These are phyloP conservation scores for Neoscytalidium dimidiatum DNA, from an alignment of 2,329 filamentous ascomycete genomes.

Conservation along the genomic window DNA sequence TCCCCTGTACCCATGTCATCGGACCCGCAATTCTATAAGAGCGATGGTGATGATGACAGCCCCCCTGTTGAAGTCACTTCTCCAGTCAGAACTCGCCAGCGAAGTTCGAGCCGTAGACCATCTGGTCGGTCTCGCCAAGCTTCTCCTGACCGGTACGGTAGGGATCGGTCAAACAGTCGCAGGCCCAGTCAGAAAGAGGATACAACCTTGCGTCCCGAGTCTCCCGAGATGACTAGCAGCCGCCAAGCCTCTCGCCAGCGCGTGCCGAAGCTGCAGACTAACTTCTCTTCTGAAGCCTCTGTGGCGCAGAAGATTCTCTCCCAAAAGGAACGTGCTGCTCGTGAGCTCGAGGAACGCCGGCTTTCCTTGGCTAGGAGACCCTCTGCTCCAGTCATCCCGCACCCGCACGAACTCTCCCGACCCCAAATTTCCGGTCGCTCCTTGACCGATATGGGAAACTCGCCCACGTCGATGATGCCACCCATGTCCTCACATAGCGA, in stretches of 20 bases:
- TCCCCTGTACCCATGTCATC: slow-evolving; percentile 77
- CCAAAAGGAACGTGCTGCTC: slow-evolving; percentile 57
- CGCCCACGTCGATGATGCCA: slow-evolving; percentile 40
- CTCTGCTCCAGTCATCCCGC: slow-evolving; percentile 76
- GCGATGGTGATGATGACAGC: slow-evolving; percentile 54
- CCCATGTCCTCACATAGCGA: slow-evolving; percentile 38
- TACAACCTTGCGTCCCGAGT: slow-evolving; percentile 32
- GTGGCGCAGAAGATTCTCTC: slow-evolving; percentile 31
- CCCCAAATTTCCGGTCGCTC: slow-evolving; percentile 36
- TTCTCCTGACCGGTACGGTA: slow-evolving; percentile 46
- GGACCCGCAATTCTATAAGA: slow-evolving; percentile 55
- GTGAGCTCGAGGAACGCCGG: slow-evolving; percentile 85
- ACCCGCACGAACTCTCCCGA: slow-evolving; percentile 60
- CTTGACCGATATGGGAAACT: slow-evolving; percentile 45
- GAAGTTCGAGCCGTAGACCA: slow-evolving; percentile 54
- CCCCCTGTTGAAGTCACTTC: slow-evolving; percentile 38
- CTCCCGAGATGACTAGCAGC: slow-evolving; percentile 29
- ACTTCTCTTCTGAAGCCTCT: slow-evolving; percentile 19
- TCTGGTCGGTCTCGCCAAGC: slow-evolving; percentile 47
- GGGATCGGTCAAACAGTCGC: slow-evolving; percentile 40
- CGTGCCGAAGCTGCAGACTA: slow-evolving; percentile 25
- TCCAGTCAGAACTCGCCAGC: slow-evolving; percentile 50
- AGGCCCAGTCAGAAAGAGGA: slow-evolving; percentile 26
- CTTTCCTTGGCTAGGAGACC: slow-evolving; percentile 80
- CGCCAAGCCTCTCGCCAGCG: slow-evolving; percentile 15